Conservation (phyloP, 768 basidiomycete species). For the Suillus americanus region DNA sequence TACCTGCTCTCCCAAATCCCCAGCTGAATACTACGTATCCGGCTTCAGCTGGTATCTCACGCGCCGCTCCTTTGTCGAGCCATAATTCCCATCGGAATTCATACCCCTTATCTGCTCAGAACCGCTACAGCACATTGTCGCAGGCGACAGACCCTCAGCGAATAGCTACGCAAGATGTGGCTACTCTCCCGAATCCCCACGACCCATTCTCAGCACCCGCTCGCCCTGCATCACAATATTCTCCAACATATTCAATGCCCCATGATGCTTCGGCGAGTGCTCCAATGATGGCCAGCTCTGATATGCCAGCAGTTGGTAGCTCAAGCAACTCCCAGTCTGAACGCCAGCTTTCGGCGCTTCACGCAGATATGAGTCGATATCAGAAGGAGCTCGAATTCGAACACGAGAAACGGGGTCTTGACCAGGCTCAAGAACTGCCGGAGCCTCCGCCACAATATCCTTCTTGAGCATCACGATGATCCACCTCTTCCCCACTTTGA, state of each 20-base stretch:
- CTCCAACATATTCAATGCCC: neutral
- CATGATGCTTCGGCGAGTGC: neutral
- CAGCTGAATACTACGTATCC: neutral
- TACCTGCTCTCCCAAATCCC: conserved; percentile 8
- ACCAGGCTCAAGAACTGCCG: neutral
- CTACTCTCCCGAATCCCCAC: conserved; percentile 11
- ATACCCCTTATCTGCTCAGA: conserved; percentile 5
- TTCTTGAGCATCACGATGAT: conserved; percentile 1
- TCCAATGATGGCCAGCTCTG: conserved; percentile 49
- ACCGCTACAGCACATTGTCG: conserved; percentile 8
- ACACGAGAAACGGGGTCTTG: conserved; percentile 6
- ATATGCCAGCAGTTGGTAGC: conserved; percentile 81
- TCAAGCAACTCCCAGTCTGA: conserved; percentile 18
- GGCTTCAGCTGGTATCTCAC: neutral
- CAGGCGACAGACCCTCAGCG: neutral
- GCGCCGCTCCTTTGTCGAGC: conserved; percentile 1
- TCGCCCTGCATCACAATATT: conserved; percentile 3
- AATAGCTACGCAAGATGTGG: neutral
- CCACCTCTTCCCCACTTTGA: neutral
- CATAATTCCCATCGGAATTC: conserved; percentile 1
- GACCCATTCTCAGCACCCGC: conserved; percentile 10
- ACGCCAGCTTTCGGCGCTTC: conserved; percentile 8
- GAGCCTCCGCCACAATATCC: conserved; percentile 12
- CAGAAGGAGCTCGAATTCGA: conserved; percentile 13
- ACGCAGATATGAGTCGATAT: conserved; percentile 9